Base-by-base conservation (phyloP, 106 monocot species). In the Posidonia australis region DNA sequence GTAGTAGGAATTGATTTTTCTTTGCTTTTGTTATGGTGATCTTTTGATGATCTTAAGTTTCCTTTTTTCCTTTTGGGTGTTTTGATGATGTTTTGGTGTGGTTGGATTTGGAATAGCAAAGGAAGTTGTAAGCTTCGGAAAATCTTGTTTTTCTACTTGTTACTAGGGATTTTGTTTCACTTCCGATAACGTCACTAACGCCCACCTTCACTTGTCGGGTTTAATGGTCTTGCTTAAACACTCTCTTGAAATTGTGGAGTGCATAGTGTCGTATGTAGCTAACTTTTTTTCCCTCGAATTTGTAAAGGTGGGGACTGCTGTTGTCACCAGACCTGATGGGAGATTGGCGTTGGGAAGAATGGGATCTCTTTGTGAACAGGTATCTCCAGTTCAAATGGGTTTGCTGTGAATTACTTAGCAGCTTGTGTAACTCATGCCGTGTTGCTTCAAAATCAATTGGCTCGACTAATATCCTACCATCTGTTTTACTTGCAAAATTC, bases 301-400 rank as follows among this genome's bases (percentile, higher is more conserved):
- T 11, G 55, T 5, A 25, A 42, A 72, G 72, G 73, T 73, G 5
- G 73, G 73, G 28, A 73, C 73, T 0, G 73, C 73, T 23, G 73
- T 73, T 36, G 73, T 73, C 18, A 73, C 65, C 18, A 65, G 73
- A 46, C 13, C 55, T 41, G 73, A 73, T 55, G 73, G 73, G 13
- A 73, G 65, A 24, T 49, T 73, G 65, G 73, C 73, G 20, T 25
- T 73, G 9, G 65, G 65, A 57, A 73, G 73, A 59, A 65, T 73
- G 32, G 73, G 73, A 30, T 73, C 44, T 27, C 65, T 73, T 1
- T 65, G 64, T 26, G 73, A 73, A 46, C 73, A 73, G 65, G 72
- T 72, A 42, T 44, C 20, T 44, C 36, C 0, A 19, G 16, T 22
- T 44, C 13, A 17, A 5, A 19, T 44, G 6, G 7, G 22, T 16